Evolutionary conservation across 169 alveolate species (phyloP).

Genomic region (Plasmodium cynomolgi): DNA sequence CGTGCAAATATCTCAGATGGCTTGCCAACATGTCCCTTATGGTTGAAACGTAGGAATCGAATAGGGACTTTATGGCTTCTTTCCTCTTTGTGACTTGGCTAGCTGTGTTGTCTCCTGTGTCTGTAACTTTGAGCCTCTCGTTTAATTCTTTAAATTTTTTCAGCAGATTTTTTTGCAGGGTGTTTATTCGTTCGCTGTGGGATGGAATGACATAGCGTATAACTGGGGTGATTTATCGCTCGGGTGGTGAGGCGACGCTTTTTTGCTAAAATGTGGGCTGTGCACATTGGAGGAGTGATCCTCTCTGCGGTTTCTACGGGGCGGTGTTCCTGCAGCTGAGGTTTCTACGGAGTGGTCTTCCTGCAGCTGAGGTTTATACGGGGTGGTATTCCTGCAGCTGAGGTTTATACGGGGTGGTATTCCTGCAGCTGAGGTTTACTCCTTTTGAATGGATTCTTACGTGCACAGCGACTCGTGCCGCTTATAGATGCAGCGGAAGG

Average conservation of each 20-base stretch:
- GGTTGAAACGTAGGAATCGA: conserved; percentile 13
- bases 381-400: background rate
- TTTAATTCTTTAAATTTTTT: conserved; percentile 17
- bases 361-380: too few species aligned
- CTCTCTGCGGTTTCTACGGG: background rate
- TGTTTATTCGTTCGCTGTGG: conserved; percentile 29
- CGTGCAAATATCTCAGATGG: conserved; percentile 29
- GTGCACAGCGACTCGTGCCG: conserved; percentile 13
- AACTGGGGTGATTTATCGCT: background rate
- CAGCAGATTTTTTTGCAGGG: conserved; percentile 12
- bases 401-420: background rate
- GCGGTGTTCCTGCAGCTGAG: too few species aligned
- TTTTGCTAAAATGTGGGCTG: background rate
- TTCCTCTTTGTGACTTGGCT: conserved; percentile 9
- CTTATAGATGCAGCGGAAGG: conserved; percentile 9
- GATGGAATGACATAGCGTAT: background rate
- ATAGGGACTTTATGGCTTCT: conserved; percentile 8
- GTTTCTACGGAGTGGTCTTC: background rate
- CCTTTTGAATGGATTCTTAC: background rate
- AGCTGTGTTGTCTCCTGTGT: background rate
- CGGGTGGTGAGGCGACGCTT: background rate
- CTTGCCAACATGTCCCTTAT: conserved; percentile 11
- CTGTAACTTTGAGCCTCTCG: conserved; percentile 11
- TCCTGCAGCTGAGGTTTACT: background rate
- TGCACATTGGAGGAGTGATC: background rate